These are phyloP conservation scores for Hordeum pubiflorum DNA, from an alignment of 202 grass and related monocot species.

Conservation along the genomic window DNA sequence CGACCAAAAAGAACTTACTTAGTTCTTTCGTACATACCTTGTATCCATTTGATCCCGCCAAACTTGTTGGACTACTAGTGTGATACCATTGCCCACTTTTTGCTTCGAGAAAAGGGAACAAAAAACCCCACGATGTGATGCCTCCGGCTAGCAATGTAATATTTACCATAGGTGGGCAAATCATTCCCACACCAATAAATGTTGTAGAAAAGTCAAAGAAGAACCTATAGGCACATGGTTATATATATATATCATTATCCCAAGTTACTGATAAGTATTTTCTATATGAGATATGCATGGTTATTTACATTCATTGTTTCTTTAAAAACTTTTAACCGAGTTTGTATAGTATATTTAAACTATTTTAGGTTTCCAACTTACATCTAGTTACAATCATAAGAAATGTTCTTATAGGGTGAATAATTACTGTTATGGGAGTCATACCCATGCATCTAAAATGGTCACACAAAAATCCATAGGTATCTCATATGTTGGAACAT, in stretches of 20 bases:
- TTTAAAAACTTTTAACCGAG: not conserved
- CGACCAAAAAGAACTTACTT: not conserved
- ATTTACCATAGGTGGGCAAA: slow-evolving; percentile 23
- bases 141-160: slow-evolving; percentile 18
- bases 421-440: no score
- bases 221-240: slow-evolving; percentile 23
- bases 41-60: slow-evolving; percentile 30
- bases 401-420: no score
- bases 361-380: not conserved
- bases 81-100: slow-evolving; percentile 35
- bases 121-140: not conserved
- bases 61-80: slow-evolving; percentile 11
- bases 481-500: not conserved
- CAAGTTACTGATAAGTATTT: not conserved
- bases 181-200: slow-evolving; percentile 33
- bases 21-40: not conserved
- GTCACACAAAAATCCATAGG: not conserved
- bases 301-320: not conserved
- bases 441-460: no score
- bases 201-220: slow-evolving; percentile 42
- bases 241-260: not conserved
- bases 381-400: not conserved
- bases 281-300: not conserved
- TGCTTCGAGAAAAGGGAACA: slow-evolving; percentile 30
- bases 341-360: not conserved